Base-by-base conservation (phyloP, 1,139 yeast genomes). In the Sugiyamaella castrensis region DNA sequence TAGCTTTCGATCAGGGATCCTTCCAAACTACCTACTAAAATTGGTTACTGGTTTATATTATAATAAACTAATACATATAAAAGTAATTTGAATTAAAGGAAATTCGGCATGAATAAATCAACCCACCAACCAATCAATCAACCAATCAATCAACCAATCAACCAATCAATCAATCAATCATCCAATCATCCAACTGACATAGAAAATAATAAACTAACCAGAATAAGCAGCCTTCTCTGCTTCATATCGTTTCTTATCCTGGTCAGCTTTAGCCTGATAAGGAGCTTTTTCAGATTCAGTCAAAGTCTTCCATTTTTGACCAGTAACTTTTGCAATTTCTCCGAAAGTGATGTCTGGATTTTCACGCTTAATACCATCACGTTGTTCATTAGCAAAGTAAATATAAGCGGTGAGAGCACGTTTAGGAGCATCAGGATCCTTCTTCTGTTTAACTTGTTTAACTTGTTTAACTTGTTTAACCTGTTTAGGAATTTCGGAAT, bases 331-430 rank as follows among this genome's bases (percentile, higher is more conserved):
- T 45, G 69, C 66, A 47, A 66, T 64, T 57, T 56, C 63, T 62
- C 96, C 96, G 66, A 91, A 89, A 47, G 91, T 73, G 63, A 87
- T 86, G 69, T 95, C 95, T 60, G 96, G 96, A 80, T 91, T 87
- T 71, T 89, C 96, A 56, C 92, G 82, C 71, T 95, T 81, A 62
- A 92, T 96, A 59, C 82, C 80, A 71, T 91, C 97, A 77, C 98
- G 89, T 81, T 87, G 86, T 66, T 89, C 97, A 68, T 88, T 89
- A 64, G 98, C 98, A 68, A 91, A 92, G 80, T 87, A 91, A 98
- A 92, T 91, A 82, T 92, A 92, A 50, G 98, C 97, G 55, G 97
- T 88, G 69, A 92, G 77, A 34, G 98, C 88, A 73, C 98, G 85
- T 87, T 92, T 92, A 71, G 98, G 98, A 58, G 98, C 98, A 73